Conservation (phyloP, 2,329 filamentous ascomycete species). For the Alternaria burnsii region DNA sequence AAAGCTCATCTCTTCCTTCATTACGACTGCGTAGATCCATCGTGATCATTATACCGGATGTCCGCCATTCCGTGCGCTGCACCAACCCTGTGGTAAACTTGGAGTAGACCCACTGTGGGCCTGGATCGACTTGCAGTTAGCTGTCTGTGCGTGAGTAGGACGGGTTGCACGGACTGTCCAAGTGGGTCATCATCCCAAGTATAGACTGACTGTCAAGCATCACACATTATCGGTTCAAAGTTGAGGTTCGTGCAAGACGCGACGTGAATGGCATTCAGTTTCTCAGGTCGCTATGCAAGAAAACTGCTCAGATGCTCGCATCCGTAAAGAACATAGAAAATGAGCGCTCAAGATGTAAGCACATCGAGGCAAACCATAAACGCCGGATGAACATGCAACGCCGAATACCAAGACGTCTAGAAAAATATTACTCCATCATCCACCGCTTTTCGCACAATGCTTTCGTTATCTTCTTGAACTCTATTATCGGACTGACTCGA, state of each 20-base stretch:
- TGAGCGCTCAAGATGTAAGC: constrained; percentile 6
- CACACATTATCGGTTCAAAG: neutral
- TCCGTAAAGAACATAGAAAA: constrained; percentile 1
- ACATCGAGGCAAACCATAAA: constrained; percentile 13
- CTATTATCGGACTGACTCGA: constrained; percentile 36
- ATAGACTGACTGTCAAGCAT: neutral
- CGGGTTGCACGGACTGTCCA: neutral
- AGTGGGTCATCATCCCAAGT: neutral
- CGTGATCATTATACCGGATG: neutral
- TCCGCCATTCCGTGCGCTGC: neutral
- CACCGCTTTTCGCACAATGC: constrained; percentile 2
- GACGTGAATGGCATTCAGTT: neutral
- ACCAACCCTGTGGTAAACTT: neutral
- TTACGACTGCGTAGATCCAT: neutral
- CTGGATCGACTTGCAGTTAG: constrained; percentile 2
- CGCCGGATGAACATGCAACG: constrained; percentile 34
- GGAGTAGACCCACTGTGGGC: neutral
- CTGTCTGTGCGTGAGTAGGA: constrained; percentile 1
- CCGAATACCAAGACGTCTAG: neutral
- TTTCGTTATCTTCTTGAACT: neutral
- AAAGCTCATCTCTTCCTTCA: neutral
- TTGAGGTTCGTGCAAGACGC: neutral
- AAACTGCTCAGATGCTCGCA: constrained; percentile 23
- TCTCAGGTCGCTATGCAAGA: constrained; percentile 24
- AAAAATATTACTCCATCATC: constrained; percentile 8